Conservation (phyloP, 768 basidiomycete genomes). For the Galerina marginata region DNA sequence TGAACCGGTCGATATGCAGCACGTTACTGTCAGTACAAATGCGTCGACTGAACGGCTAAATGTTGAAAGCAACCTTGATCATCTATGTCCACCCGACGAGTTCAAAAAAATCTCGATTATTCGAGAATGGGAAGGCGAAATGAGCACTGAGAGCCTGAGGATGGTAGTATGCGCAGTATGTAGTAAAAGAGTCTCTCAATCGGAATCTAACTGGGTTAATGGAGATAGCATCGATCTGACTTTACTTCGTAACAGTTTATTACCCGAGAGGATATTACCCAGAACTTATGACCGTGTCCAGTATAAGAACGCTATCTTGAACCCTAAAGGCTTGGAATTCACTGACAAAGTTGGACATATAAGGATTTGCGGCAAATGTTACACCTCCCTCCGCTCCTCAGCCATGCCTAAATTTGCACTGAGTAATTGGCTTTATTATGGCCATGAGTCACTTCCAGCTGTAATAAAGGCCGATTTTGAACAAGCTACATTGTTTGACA, state of each 20-base stretch:
- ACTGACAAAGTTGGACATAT: neutral
- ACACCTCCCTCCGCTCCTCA: neutral
- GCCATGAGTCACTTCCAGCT: neutral
- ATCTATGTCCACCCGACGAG: neutral
- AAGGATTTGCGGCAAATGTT: neutral
- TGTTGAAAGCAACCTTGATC: neutral
- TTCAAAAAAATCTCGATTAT: neutral
- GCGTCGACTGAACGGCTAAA: no score
- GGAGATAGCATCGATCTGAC: neutral
- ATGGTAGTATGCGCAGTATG: neutral
- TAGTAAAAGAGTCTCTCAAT: neutral
- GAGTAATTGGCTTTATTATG: conserved; percentile 9
- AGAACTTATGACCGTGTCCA: neutral
- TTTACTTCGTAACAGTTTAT: neutral
- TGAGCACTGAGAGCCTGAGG: neutral
- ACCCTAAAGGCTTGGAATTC: neutral
- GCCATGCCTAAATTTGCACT: conserved; percentile 4
- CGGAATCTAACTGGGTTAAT: no score
- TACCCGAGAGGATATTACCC: neutral
- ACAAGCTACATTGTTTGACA: neutral
- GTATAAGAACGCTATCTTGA: neutral
- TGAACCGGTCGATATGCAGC: no score
- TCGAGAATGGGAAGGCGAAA: neutral
- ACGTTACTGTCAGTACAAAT: no score
- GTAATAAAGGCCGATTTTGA: neutral